These are phyloP conservation scores for Tylopilus sp. DNA, from an alignment of 768 basidiomycete species.

Conservation along the genomic window DNA sequence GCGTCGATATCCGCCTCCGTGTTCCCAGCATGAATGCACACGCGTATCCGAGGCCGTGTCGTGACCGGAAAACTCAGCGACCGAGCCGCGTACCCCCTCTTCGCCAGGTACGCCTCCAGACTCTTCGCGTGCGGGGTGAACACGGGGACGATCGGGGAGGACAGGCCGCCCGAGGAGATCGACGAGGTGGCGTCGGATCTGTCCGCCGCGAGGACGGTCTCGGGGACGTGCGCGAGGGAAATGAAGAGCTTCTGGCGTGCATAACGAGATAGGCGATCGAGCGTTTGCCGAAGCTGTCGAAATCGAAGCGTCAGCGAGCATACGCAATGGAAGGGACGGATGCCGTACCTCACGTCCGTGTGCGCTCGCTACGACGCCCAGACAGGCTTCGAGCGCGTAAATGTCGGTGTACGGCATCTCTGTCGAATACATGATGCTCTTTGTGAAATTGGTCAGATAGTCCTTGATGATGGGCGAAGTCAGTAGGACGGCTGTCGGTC, in stretches of 20 bases:
- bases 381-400: slow-evolving; percentile 43
- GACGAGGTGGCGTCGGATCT: not conserved
- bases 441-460: slow-evolving; percentile 21
- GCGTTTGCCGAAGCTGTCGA: slow-evolving; percentile 13
- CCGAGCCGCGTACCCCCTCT: slow-evolving; percentile 12
- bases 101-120: slow-evolving; percentile 9
- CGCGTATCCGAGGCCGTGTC: slow-evolving; percentile 13
- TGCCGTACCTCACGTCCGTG: slow-evolving; percentile 18
- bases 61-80: slow-evolving; percentile 8
- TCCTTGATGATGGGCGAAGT: slow-evolving; percentile 17
- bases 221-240: slow-evolving; percentile 7
- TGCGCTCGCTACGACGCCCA: slow-evolving; percentile 11
- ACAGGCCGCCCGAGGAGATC: not conserved
- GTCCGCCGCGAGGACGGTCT: slow-evolving; percentile 2
- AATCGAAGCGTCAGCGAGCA: not conserved
- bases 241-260: slow-evolving; percentile 6
- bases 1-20: slow-evolving; percentile 19
- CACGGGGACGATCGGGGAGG: slow-evolving; percentile 20
- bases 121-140: slow-evolving; percentile 4
- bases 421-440: slow-evolving; percentile 21
- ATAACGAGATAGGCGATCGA: slow-evolving; percentile 8
- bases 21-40: slow-evolving; percentile 20
- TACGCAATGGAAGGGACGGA: not conserved
- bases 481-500: slow-evolving; percentile 16
- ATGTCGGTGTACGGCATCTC: slow-evolving; percentile 20